Conservation (phyloP, 2,329 filamentous ascomycete species). For the Venturia effusa region DNA sequence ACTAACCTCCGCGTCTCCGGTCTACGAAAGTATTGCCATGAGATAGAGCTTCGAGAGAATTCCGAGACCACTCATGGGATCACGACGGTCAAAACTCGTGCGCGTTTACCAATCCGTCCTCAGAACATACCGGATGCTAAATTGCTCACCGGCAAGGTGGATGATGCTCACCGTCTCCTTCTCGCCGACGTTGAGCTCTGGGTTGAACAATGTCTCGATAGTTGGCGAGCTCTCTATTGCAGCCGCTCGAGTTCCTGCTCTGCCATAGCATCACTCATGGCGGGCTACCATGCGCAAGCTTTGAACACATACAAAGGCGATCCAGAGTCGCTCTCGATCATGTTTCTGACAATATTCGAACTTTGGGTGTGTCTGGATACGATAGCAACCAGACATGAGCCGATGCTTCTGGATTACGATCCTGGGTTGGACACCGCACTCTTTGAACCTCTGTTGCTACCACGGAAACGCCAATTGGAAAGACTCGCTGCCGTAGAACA, state of each 20-base stretch:
- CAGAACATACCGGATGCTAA: neutral
- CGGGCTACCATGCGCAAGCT: neutral
- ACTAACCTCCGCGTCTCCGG: neutral
- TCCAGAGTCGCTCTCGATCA: constrained; percentile 20
- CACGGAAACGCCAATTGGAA: constrained; percentile 35
- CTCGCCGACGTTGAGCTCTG: neutral
- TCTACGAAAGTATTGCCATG: neutral
- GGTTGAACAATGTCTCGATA: neutral
- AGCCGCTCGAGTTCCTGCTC: neutral
- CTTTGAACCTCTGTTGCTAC: constrained; percentile 46
- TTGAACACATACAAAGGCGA: neutral
- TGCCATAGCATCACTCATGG: neutral
- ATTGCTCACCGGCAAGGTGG: neutral
- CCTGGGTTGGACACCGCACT: constrained; percentile 40
- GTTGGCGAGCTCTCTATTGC: neutral
- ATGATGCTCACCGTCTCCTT: neutral
- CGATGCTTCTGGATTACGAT: constrained; percentile 40
- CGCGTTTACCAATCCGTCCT: neutral
- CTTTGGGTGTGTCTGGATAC: constrained; percentile 49
- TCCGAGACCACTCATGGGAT: neutral
- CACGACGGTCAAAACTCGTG: neutral
- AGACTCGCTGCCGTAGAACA: constrained; percentile 40
- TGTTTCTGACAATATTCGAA: constrained; percentile 45
- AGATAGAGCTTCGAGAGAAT: neutral
- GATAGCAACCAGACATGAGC: constrained; percentile 30